Evolutionary conservation across 1,284 basidiomycete species (phyloP).

Genomic region (Psilocybe mexicana): DNA sequence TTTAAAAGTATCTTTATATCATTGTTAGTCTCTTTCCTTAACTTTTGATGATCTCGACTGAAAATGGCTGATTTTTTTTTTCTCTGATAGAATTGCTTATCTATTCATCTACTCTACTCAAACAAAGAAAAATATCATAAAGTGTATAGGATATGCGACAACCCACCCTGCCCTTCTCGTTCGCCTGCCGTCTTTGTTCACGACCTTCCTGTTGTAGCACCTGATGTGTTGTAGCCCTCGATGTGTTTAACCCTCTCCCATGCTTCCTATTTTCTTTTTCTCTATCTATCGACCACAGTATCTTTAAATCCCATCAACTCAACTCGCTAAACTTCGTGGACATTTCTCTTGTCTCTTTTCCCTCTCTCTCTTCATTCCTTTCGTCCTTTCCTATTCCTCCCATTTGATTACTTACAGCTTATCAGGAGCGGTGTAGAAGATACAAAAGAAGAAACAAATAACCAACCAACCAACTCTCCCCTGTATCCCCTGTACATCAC

Average conservation of each 20-base stretch:
- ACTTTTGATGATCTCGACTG: neutral
- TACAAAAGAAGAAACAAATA: neutral
- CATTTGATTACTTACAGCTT: too few relatives aligned
- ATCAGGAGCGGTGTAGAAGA: neutral
- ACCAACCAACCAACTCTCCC: neutral
- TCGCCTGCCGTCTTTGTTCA: neutral
- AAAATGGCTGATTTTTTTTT: slow-evolving; percentile 2
- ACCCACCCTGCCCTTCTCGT: neutral
- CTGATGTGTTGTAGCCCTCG: slow-evolving; percentile 2
- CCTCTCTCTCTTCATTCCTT: too few relatives aligned
- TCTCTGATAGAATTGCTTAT: slow-evolving; percentile 20
- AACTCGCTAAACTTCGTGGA: too few relatives aligned
- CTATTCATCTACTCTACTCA: slow-evolving; percentile 21
- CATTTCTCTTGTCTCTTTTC: too few relatives aligned
- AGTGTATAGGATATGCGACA: slow-evolving; percentile 6
- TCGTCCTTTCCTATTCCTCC: too few relatives aligned
- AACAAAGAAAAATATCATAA: slow-evolving; percentile 5
- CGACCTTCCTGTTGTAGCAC: neutral
- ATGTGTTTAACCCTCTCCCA: neutral
- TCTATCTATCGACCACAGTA: neutral
- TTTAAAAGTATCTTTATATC: slow-evolving; percentile 23
- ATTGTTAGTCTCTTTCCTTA: slow-evolving; percentile 19
- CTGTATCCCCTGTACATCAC: slow-evolving; percentile 1
- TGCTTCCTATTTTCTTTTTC: neutral
- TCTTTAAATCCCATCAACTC: neutral